Conservation (phyloP, 75 land plant genomes). For the Cryptomeria japonica region DNA sequence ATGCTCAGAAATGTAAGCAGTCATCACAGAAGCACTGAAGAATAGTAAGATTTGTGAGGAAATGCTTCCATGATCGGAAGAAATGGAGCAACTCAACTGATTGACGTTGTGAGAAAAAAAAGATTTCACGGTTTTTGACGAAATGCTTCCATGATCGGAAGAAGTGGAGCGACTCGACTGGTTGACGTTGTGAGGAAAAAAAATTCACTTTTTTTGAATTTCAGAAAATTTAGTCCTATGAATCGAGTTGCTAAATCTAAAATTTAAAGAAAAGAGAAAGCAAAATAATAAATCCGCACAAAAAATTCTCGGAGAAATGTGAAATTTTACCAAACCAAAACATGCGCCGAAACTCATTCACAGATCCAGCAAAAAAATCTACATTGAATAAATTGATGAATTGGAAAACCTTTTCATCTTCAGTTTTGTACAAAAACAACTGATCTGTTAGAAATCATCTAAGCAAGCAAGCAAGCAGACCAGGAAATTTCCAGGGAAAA, state of each 20-base stretch:
- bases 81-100: too few species aligned
- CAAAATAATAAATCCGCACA: too few species aligned
- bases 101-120: too few species aligned
- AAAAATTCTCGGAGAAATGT: neutral
- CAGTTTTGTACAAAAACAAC: neutral
- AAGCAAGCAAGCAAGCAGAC: slow-evolving; percentile 4
- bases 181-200: too few species aligned
- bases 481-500: neutral
- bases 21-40: too few species aligned
- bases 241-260: too few species aligned
- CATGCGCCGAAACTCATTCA: neutral
- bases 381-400: neutral
- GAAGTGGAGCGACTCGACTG: too few species aligned
- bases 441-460: neutral
- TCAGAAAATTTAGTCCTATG: too few species aligned
- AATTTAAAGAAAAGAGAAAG: too few species aligned
- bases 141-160: neutral
- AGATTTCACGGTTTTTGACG: too few species aligned
- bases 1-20: too few species aligned
- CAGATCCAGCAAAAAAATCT: neutral
- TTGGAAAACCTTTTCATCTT: neutral
- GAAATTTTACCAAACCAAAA: neutral
- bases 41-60: neutral
- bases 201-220: too few species aligned
- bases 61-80: neutral